These are phyloP conservation scores for Ascochyta fabae DNA, from an alignment of 2,329 filamentous ascomycete genomes.

Conservation along the genomic window DNA sequence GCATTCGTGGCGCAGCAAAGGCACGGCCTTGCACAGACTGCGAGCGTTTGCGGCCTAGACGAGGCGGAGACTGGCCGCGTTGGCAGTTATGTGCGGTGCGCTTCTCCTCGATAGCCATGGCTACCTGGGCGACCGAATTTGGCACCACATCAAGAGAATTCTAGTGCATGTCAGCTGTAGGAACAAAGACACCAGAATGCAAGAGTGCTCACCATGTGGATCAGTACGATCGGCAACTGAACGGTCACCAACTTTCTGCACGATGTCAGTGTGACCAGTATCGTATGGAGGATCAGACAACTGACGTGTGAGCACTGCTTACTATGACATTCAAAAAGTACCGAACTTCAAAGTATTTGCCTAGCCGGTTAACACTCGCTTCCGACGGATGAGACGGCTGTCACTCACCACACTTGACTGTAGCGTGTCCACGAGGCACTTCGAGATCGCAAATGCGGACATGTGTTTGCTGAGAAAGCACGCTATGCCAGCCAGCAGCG, in stretches of 20 bases:
- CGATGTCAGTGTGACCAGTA: constrained; percentile 21
- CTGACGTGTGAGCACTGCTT: constrained; percentile 53
- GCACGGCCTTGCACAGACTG: constrained; percentile 57
- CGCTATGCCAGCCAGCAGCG: constrained; percentile 55
- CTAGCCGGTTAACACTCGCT: constrained; percentile 31
- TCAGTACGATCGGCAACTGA: constrained; percentile 62
- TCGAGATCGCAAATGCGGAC: constrained; percentile 59
- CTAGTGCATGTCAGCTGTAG: constrained; percentile 29
- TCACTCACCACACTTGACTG: constrained; percentile 56
- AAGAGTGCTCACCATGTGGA: constrained; percentile 56
- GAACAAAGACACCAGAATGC: neutral
- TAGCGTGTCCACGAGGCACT: constrained; percentile 58
- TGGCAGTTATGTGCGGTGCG: constrained; percentile 36
- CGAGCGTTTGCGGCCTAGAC: constrained; percentile 46
- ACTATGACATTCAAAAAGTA: constrained; percentile 61
- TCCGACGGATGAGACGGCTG: neutral
- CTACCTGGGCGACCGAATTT: constrained; percentile 62
- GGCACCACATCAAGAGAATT: constrained; percentile 64
- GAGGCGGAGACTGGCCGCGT: constrained; percentile 33
- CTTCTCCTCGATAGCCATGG: constrained; percentile 62
- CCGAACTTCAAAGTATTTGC: constrained; percentile 63
- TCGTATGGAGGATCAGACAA: neutral
- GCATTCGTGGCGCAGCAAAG: constrained; percentile 59
- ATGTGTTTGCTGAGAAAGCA: constrained; percentile 54
- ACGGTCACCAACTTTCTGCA: constrained; percentile 58